Evolutionary conservation across 192 early-diverging fungal species (phyloP), one percentile per base, ranked within the genome.

Genomic region (Coemansia aciculifera): DNA sequence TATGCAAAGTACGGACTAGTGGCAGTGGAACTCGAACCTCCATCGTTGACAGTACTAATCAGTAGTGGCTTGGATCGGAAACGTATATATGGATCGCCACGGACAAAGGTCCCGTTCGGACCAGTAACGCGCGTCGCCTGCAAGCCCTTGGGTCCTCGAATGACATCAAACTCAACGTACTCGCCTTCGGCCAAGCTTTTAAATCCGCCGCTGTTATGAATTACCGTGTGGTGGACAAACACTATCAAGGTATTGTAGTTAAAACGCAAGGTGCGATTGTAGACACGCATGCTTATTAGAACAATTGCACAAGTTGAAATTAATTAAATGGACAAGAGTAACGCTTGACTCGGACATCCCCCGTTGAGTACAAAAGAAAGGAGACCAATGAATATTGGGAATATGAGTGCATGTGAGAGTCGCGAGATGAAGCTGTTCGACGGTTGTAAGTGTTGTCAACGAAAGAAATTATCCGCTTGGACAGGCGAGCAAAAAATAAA

Each of bases 81-180:
- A 27, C 81, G 80, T 4, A 75, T 72, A 49, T 85, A 87, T 5
- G 87, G 89, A 73, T 95, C 93, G 12, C 94, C 94, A n/a, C 85
- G 85, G 46, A 95, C 94, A 67, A 79, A 78, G 3, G 64, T 63
- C 46, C 92, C 90, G 63, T 83, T 71, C 1, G 91, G 92, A 7
- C 93, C 93, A 19, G 92, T 87, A 9, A 94, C 93, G 40, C 91
- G 86, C 10, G 92, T 87, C 2, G 94, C 94, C 70, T 93, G 92
- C 64, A 90, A 75, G 0, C 94, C 94, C 73, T 95, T 95, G 36
- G 89, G 84, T 5, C 94, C 93, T 46, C 86, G 79, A 13, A 85
- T 78, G 10, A 90, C 62, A 38, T 89, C 89, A 63, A 88, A 92
- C 46, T 92, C 91, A 19, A 92, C 91, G 3, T n/a, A 43, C 68